Evolutionary conservation across 352 stramenopile genomes (phyloP).

Genomic region (Thalassiosira hispida): DNA sequence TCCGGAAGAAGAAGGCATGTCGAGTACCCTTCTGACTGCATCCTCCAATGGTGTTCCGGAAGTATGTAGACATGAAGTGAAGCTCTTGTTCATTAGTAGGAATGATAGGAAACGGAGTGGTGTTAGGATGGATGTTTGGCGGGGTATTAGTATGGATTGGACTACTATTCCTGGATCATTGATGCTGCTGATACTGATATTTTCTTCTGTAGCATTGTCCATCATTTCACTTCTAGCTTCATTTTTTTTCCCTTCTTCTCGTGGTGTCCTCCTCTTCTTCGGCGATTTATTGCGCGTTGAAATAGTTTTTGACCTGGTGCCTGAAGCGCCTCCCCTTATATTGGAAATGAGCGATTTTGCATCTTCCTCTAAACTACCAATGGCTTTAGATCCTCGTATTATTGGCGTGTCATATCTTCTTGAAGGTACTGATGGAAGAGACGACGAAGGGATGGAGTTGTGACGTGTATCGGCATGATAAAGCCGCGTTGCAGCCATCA

Average conservation of each 20-base stretch:
- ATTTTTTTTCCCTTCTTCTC: neutral
- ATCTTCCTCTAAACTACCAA: neutral
- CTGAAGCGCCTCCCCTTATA: conserved; percentile 1
- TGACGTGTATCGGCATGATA: neutral
- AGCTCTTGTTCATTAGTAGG: conserved; percentile 37
- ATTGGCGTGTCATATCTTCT: neutral
- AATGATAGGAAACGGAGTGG: conserved; percentile 38
- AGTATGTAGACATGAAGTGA: conserved; percentile 42
- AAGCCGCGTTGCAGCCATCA: neutral
- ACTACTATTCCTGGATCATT: conserved; percentile 19
- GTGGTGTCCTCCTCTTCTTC: neutral
- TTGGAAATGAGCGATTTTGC: neutral
- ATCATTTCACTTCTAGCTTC: neutral
- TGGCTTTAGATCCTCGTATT: neutral
- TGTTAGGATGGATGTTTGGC: conserved; percentile 42
- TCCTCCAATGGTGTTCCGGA: conserved; percentile 39
- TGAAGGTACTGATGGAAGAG: neutral
- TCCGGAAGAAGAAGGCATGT: conserved; percentile 17
- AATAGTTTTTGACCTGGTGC: neutral
- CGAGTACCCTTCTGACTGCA: conserved; percentile 27
- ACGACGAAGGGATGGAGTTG: neutral
- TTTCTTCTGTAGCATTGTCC: neutral
- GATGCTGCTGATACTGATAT: neutral
- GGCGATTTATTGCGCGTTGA: neutral
- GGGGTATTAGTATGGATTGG: conserved; percentile 36